phyloP scores from a whole-genome alignment of 2,329 filamentous ascomycete genomes.

The Cladorrhinum sp. region DNA sequence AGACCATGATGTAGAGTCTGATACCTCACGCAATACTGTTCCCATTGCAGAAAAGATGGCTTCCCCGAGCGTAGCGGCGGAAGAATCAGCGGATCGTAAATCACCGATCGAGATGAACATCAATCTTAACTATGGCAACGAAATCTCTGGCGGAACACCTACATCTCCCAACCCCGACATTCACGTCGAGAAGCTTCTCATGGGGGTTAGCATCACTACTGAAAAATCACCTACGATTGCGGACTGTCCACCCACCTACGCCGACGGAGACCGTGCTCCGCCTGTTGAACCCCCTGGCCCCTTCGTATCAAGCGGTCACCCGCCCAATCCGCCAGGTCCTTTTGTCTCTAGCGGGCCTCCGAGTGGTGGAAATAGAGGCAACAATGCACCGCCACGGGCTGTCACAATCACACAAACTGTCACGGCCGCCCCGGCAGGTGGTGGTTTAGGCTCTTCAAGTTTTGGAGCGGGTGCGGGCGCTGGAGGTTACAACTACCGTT shows the following conservation, averaged over 20 bases:
- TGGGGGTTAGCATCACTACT: neutral
- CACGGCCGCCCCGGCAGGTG: neutral
- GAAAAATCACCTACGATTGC: slow-evolving; percentile 8
- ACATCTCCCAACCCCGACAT: slow-evolving; percentile 11
- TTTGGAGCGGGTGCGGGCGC: neutral
- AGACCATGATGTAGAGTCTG: neutral
- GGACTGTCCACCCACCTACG: slow-evolving; percentile 8
- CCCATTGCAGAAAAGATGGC: slow-evolving; percentile 2
- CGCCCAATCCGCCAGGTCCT: slow-evolving; percentile 5
- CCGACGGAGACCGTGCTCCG: neutral
- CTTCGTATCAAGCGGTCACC: slow-evolving; percentile 10
- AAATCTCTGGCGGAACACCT: neutral
- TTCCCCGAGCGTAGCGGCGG: neutral
- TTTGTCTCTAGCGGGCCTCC: slow-evolving; percentile 15
- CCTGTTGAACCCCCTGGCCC: slow-evolving; percentile 4
- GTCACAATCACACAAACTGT: slow-evolving; percentile 9
- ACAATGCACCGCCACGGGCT: neutral
- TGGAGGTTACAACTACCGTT: neutral
- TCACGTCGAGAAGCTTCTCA: slow-evolving; percentile 8
- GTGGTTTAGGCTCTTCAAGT: neutral
- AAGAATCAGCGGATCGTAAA: neutral
- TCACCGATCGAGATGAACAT: slow-evolving; percentile 19
- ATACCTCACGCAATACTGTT: neutral
- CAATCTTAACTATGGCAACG: slow-evolving; percentile 16
- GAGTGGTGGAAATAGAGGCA: slow-evolving; percentile 2